Base-by-base conservation (phyloP, 352 stramenopile species). In the Phytophthora colocasiae region DNA sequence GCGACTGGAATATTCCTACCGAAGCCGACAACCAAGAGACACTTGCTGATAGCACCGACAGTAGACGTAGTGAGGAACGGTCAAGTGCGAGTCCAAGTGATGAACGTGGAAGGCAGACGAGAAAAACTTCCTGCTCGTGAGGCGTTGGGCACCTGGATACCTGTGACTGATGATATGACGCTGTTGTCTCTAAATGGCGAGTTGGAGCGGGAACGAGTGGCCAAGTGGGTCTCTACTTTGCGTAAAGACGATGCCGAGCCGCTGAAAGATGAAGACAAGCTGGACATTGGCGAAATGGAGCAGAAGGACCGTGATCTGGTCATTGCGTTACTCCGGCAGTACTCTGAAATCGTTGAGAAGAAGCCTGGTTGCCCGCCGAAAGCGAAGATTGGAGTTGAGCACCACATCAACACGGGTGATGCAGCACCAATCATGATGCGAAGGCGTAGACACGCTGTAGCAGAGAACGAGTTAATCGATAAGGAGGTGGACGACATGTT, bases 391-490 rank as follows among this genome's bases (percentile, higher is more conserved):
- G 19, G 6, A 2, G 52, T 59, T 9, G 39, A 52, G 4, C 67
- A 69, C 17, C 44, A 68, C 55, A 77, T 77, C 40, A 38, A 64
- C 6, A 77, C 64, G 0, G 54, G 56, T 6, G 14, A 52, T 3
- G 34, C 54, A 0, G 50, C 48, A 15, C 69, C 64, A 5, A 73
- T 74, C 7, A 43, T 52, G 36, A 43, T 58, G n/a, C 36, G 51
- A 11, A 4, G 41, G 3, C 50, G 36, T 2, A 24, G 53, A 1
- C 58, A 73, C 6, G 38, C 52, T 15, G 52, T 58, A 1, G 3
- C 17, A 0, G 54, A 74, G 38, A 61, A 69, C 17, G 29, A 47
- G 24, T 11, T 69, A 12, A 69, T 69, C 1, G 53, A 55, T 1
- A 58, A 56, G 3, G 15, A 76, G 17, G 27, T 69, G 5, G n/a